Percentiles rank a stretch among this genome's conserved stretches.
phyloP scores from a whole-genome alignment of 2,329 filamentous ascomycete genomes.

The Ophiostoma sp. region DNA sequence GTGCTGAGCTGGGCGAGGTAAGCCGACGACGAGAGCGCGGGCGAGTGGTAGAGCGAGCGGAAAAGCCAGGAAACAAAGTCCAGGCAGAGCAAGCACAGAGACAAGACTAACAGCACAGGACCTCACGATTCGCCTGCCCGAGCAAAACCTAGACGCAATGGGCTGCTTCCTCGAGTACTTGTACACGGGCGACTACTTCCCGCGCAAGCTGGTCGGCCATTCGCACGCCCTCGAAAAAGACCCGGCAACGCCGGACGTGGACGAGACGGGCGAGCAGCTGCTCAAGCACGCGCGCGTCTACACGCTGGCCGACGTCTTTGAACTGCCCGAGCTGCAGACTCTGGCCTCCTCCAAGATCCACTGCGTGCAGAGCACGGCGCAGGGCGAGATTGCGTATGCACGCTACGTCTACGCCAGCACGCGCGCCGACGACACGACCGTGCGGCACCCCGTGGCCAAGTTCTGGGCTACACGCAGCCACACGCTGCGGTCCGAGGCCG shows the following conservation, averaged over 20 bases:
- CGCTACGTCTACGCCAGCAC: slow-evolving; percentile 84
- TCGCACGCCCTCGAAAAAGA: slow-evolving; percentile 62
- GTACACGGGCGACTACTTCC: slow-evolving; percentile 84
- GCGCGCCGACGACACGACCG: slow-evolving; percentile 59
- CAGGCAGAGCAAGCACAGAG: background rate
- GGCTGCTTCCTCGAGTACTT: slow-evolving; percentile 77
- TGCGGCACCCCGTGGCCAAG: slow-evolving; percentile 77
- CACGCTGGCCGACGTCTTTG: slow-evolving; percentile 77
- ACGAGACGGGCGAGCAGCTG: slow-evolving; percentile 75
- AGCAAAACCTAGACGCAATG: slow-evolving; percentile 66
- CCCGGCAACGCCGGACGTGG: slow-evolving; percentile 57
- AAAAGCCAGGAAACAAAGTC: background rate
- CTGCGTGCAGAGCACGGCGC: slow-evolving; percentile 78
- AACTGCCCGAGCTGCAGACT: slow-evolving; percentile 60
- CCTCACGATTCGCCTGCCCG: slow-evolving; percentile 61
- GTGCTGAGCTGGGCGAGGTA: slow-evolving; percentile 54
- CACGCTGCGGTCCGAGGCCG: slow-evolving; percentile 76
- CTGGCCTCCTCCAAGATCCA: slow-evolving; percentile 87
- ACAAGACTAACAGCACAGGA: slow-evolving; percentile 37
- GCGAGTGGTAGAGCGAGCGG: background rate
- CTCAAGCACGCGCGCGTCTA: slow-evolving; percentile 87
- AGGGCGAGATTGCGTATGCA: slow-evolving; percentile 86
- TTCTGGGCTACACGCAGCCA: slow-evolving; percentile 84
- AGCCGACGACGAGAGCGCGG: slow-evolving; percentile 36
- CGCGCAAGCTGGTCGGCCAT: slow-evolving; percentile 57